Evolutionary conservation across 2,329 filamentous ascomycete genomes (phyloP).

Genomic region (Calonectria pseudoturangicola): DNA sequence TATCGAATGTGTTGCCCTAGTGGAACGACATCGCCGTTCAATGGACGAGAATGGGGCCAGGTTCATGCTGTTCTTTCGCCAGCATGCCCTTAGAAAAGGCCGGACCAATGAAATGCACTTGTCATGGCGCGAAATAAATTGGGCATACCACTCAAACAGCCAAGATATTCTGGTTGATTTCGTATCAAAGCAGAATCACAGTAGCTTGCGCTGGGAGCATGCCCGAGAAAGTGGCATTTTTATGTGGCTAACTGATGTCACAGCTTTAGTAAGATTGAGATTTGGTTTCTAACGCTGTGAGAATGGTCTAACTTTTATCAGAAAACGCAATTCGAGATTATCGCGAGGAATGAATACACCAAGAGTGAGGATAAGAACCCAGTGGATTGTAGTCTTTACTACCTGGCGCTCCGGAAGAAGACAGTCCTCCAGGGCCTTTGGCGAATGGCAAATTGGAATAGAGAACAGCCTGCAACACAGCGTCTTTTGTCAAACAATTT

Average conservation of each 20-base stretch:
- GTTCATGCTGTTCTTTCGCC: constrained; percentile 91
- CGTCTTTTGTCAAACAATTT: constrained; percentile 94
- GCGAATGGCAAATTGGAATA: constrained; percentile 94
- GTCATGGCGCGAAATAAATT: constrained; percentile 87
- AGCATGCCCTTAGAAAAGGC: constrained; percentile 82
- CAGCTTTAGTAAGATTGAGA: constrained; percentile 79
- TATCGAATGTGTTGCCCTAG: constrained; percentile 87
- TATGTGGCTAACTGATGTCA: constrained; percentile 91
- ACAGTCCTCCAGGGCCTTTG: constrained; percentile 91
- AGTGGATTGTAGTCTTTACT: constrained; percentile 92
- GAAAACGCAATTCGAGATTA: constrained; percentile 85
- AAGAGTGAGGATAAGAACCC: constrained; percentile 92
- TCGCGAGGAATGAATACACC: constrained; percentile 95
- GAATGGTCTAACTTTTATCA: constrained; percentile 44
- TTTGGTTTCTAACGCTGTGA: background rate
- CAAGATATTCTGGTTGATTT: constrained; percentile 94
- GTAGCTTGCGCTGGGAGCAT: constrained; percentile 87
- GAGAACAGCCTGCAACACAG: constrained; percentile 87
- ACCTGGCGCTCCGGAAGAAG: constrained; percentile 94
- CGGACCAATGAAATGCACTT: constrained; percentile 80
- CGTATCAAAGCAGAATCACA: constrained; percentile 86
- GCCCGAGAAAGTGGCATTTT: constrained; percentile 92
- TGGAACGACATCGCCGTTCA: constrained; percentile 90
- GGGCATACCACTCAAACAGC: constrained; percentile 88
- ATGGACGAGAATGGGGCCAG: constrained; percentile 93